Base-by-base conservation (phyloP, 345 rosid species). In the Sonneratia caseolaris region DNA sequence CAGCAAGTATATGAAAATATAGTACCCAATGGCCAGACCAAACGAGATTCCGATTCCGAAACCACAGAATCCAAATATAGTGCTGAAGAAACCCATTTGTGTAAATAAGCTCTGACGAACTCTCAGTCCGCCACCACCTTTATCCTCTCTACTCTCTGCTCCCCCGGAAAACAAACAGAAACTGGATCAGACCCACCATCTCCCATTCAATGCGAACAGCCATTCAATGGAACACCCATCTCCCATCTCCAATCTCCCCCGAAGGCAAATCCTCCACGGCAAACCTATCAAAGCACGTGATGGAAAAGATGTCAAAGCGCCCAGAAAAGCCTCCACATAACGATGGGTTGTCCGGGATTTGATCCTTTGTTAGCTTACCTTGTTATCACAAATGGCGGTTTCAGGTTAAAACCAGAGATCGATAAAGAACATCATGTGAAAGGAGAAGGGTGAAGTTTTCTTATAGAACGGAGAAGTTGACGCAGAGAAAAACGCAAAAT, bases 1-100 rank as follows among this genome's bases (percentile, higher is more conserved):
- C 76, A 81, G 92, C 75, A 84, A 73, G 82, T 86, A 92, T 77
- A 92, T 89, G 88, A 90, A 95, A 3, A 95, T 77, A 69, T 42
- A 78, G 75, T 95, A 95, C 0, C 99, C 99, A 75, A 89, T 75
- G 37, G 81, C 85, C 32, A 95, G 88, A 37, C 99, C 99, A 48
- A 76, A 43, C 10, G 96, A 83, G 76, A 89, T 78, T 74, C 99
- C 99, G 62, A 92, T 81, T 38, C 98, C 97, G 68, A 95, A 92
- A 71, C 99, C 99, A 64, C 83, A 87, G 9, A 90, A 85, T 59
- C 99, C 98, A 49, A 87, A 72, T 13, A 90, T 37, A 3, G 91
- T 86, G 72, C 94, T 90, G 36, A 90, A 61, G 53, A 92, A 78
- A 0, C 99, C 98, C 98, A 95, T 94, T 37, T 62, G 1, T 9